Percentiles rank a stretch among this genome's conserved stretches.
phyloP scores from a whole-genome alignment of 257 asterid species.

The Solanum bukasovii region DNA sequence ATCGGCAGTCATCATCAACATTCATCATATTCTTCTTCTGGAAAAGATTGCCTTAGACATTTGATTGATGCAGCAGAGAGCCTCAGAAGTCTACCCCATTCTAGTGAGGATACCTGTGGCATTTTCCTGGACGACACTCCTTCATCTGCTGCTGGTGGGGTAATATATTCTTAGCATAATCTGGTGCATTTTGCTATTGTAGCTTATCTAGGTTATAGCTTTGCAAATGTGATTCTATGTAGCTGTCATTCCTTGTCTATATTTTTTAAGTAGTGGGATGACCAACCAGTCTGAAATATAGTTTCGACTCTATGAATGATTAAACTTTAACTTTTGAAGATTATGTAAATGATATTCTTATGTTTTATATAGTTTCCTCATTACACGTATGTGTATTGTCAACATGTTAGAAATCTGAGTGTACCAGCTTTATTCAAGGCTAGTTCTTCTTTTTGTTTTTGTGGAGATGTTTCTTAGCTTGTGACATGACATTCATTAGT shows the following conservation, averaged over 20 bases:
- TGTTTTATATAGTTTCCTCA: neutral
- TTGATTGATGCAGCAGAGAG: neutral
- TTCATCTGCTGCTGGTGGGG: constrained; percentile 6
- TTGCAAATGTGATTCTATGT: neutral
- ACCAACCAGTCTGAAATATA: neutral
- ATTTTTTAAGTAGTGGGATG: neutral
- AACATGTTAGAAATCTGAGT: neutral
- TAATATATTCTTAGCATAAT: neutral
- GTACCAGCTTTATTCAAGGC: neutral
- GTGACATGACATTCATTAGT: neutral
- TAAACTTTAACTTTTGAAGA: neutral
- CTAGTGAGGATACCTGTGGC: neutral
- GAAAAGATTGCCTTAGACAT: neutral
- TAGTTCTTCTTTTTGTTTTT: neutral
- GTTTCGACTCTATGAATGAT: neutral
- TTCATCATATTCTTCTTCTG: constrained; percentile 1
- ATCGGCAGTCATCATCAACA: neutral
- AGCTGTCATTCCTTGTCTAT: neutral
- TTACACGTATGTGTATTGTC: neutral
- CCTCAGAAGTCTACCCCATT: neutral
- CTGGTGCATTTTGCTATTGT: neutral
- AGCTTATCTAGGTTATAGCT: neutral
- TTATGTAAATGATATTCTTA: neutral
- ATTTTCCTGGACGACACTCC: neutral
- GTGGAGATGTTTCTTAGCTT: neutral